Evolutionary conservation across 2,329 filamentous ascomycete species (phyloP), one percentile per base, ranked within the genome.

Genomic region (Sclerotinia subarctica): DNA sequence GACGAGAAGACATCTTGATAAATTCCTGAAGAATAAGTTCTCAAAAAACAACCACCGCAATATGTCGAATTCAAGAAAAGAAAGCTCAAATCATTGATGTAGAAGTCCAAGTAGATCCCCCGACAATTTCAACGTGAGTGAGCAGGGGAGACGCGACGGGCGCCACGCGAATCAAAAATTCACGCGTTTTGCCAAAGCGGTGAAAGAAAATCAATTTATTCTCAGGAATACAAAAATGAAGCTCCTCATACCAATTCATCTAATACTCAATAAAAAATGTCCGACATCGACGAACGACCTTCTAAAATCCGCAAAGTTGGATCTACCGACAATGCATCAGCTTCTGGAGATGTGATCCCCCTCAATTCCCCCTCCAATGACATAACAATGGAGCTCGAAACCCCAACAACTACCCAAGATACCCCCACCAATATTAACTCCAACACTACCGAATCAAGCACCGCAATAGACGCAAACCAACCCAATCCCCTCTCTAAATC

Each of bases 401-500:
- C n/a, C 17, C 26, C 47, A 15, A 62, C 11, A 46, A 49, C n/a
- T 7, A 21, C 47, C 21, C 24, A 62, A 53, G 24, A 67, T 54
- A 32, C 32, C 47, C 65, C 56, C 56, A 26, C 56, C 47, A 62
- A 63, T 26, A 26, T 19, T 24, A 26, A 54, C 5, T 58, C 52
- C 24, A 46, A 57, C 19, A 19, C 24, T 13, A 35, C 44, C 26
- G 21, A 38, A 42, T 15, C 64, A 1, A 51, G n/a, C 24, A 15
- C 38, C 17, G 8, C 17, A 35, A 49, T 21, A 5, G 32, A 38
- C 19, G 15, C 44, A 21, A 62, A 62, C 10, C 24, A 63, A 15
- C 32, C 35, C 13, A 67, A 63, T 42, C 71, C 58, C 26, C 49
- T 97, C 64, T 97, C 94, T 24, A 98, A 98, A 76, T 96, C 90